A percentile compares a stretch with the other conserved stretches of the same genome.
These are phyloP conservation scores for Ophiostoma ips DNA, from an alignment of 2,329 filamentous ascomycete genomes.

Conservation along the genomic window DNA sequence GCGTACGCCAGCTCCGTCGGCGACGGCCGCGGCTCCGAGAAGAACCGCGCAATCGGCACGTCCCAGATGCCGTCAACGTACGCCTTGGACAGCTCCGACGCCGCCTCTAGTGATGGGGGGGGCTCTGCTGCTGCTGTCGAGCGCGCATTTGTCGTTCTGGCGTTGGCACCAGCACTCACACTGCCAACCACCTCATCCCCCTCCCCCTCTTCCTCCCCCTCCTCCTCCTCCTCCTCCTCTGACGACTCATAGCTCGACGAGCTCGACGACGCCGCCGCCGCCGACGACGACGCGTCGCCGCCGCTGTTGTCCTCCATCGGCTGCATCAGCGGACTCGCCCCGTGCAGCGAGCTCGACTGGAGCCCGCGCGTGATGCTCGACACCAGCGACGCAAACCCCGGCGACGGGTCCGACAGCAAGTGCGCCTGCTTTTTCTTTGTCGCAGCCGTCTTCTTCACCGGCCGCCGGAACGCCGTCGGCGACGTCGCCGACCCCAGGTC, in stretches of 20 bases:
- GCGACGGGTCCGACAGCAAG: slow-evolving; percentile 10
- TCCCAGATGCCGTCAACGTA: slow-evolving; percentile 35
- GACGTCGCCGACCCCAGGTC: slow-evolving; percentile 11
- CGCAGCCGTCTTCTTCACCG: slow-evolving; percentile 10
- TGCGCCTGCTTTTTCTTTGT: too few relatives aligned
- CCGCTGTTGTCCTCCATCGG: slow-evolving; percentile 8
- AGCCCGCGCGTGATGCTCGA: slow-evolving; percentile 23
- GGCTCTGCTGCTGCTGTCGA: too few relatives aligned
- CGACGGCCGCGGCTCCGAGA: slow-evolving; percentile 44
- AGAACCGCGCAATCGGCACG: slow-evolving; percentile 38
- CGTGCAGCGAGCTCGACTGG: slow-evolving; percentile 22
- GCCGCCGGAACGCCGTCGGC: slow-evolving; percentile 13
- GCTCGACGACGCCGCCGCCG: slow-evolving; percentile 7
- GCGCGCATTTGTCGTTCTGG: too few relatives aligned
- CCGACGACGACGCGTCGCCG: slow-evolving; percentile 9
- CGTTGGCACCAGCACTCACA: too few relatives aligned
- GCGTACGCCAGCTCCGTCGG: slow-evolving; percentile 29
- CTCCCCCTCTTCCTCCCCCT: too few relatives aligned
- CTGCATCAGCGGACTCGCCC: slow-evolving; percentile 17
- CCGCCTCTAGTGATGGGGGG: slow-evolving; percentile 30
- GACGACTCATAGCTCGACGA: slow-evolving; percentile 4
- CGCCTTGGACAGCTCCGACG: slow-evolving; percentile 35
- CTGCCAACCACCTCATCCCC: too few relatives aligned
- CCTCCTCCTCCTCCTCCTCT: slow-evolving; percentile 27
- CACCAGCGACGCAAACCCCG: slow-evolving; percentile 20